Evolutionary conservation across 202 grass and related monocot species (phyloP).

Genomic region (Elaeis oleifera): DNA sequence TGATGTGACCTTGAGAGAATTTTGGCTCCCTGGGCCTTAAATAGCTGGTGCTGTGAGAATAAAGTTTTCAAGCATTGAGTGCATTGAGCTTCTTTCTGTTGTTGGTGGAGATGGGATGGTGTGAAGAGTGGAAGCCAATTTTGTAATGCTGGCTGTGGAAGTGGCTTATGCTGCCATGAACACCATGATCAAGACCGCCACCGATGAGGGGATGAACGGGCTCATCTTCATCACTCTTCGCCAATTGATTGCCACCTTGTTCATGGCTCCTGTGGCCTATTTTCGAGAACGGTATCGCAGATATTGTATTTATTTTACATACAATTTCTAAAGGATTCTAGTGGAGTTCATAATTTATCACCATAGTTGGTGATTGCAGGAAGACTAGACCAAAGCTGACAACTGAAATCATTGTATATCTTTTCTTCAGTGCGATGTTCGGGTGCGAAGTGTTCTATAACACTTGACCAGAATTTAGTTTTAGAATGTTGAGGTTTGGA

Average conservation of each 20-base stretch:
- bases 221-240: conserved; percentile 15
- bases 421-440: conserved; percentile 8
- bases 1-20: too few species aligned
- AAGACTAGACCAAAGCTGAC: conserved; percentile 7
- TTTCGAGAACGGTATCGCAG: conserved; percentile 4
- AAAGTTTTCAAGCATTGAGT: too few species aligned
- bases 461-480: too few species aligned
- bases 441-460: background rate
- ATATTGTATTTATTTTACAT: too few species aligned
- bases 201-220: conserved; percentile 2
- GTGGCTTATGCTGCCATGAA: conserved; percentile 4
- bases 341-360: background rate
- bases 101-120: background rate
- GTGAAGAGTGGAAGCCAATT: conserved; percentile 5
- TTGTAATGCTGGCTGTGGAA: conserved; percentile 9
- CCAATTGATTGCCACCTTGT: conserved; percentile 2
- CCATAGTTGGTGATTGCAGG: background rate
- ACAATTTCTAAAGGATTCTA: too few species aligned
- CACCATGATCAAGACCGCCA: conserved; percentile 10
- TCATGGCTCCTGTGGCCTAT: conserved; percentile 10
- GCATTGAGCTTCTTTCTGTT: too few species aligned
- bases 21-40: too few species aligned
- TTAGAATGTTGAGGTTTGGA: too few species aligned
- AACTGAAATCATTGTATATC: background rate
- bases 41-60: too few species aligned